phyloP scores from a whole-genome alignment of 2,329 filamentous ascomycete genomes.

The Fusarium tanahbumbuense region DNA sequence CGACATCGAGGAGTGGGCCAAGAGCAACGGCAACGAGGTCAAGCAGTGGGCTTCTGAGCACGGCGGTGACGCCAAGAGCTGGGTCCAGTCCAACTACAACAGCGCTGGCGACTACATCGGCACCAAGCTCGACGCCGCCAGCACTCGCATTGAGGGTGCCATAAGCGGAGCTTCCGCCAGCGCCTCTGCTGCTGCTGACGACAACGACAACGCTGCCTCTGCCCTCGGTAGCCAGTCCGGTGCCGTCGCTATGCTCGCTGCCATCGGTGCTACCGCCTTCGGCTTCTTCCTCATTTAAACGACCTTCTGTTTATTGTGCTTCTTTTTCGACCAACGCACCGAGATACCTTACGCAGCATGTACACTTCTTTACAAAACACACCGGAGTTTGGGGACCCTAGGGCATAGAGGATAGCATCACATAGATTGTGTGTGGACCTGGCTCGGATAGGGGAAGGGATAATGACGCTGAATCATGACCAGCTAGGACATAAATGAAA shows the following conservation, averaged over 20 bases:
- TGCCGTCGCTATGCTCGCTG: constrained; percentile 34
- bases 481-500: neutral
- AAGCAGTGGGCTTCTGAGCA: constrained; percentile 14
- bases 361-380: constrained; percentile 5
- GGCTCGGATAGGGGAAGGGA: constrained; percentile 7
- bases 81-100: constrained; percentile 11
- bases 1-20: constrained; percentile 20
- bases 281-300: constrained; percentile 42
- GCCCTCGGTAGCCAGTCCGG: constrained; percentile 26
- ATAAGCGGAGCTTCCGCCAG: constrained; percentile 26
- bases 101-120: neutral
- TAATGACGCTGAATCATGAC: constrained; percentile 21
- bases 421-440: constrained; percentile 12
- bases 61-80: constrained; percentile 24
- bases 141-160: constrained; percentile 23
- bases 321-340: neutral
- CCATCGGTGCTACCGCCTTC: constrained; percentile 43
- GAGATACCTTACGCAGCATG: constrained; percentile 28
- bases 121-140: constrained; percentile 21
- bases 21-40: constrained; percentile 23
- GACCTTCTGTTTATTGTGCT: neutral
- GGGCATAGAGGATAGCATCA: constrained; percentile 17
- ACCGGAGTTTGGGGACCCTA: constrained; percentile 27
- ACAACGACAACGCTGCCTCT: constrained; percentile 35
- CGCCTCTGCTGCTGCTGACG: constrained; percentile 10